These are phyloP conservation scores for Talaromyces sp. DNA, from an alignment of 2,329 filamentous ascomycete genomes.

Conservation along the genomic window DNA sequence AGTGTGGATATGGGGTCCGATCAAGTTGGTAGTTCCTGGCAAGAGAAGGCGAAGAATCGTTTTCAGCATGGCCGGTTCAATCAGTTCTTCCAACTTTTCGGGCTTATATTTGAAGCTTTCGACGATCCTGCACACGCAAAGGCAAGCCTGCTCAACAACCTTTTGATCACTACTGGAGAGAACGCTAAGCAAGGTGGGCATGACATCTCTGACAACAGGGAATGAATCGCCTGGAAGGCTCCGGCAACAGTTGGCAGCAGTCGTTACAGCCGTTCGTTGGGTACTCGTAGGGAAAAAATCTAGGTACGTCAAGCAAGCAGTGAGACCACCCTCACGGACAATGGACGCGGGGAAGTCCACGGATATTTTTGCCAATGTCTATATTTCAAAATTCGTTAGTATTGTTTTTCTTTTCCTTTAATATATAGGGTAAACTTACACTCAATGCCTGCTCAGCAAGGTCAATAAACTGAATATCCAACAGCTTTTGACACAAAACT, in stretches of 20 bases:
- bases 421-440: constrained; percentile 37
- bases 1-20: constrained; percentile 90
- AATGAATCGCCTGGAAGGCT: constrained; percentile 96
- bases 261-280: constrained; percentile 92
- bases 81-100: constrained; percentile 82
- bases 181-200: constrained; percentile 90
- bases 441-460: constrained; percentile 94
- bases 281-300: constrained; percentile 98
- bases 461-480: constrained; percentile 96
- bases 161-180: constrained; percentile 89
- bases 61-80: constrained; percentile 79
- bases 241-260: constrained; percentile 94
- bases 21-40: constrained; percentile 91
- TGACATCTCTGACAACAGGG: constrained; percentile 83
- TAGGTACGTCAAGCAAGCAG: constrained; percentile 90
- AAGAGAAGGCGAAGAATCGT: constrained; percentile 82
- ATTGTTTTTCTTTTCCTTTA: background rate
- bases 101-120: constrained; percentile 93
- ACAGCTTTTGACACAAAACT: constrained; percentile 85
- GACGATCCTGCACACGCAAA: constrained; percentile 92
- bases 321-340: constrained; percentile 89
- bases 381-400: constrained; percentile 19
- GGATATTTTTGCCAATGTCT: constrained; percentile 94
- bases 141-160: constrained; percentile 91
- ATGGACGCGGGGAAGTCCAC: constrained; percentile 93